A percentile compares a stretch with the other conserved stretches of the same genome.
These are phyloP conservation scores for Jaltomata sinuosa DNA, from an alignment of 257 asterid species.

Conservation along the genomic window DNA sequence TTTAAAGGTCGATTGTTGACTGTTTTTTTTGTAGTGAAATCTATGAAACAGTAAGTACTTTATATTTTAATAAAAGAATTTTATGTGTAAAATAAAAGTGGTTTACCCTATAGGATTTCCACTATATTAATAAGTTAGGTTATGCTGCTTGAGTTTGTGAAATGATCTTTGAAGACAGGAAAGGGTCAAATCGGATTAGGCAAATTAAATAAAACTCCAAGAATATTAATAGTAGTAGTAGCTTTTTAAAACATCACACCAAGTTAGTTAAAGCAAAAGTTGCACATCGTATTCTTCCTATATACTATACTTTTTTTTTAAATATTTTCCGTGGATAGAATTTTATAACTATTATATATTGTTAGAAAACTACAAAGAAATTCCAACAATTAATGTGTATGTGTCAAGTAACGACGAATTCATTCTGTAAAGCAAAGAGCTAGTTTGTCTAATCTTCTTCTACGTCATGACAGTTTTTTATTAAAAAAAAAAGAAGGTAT, in stretches of 20 bases:
- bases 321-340: not conserved
- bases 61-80: not conserved
- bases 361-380: not conserved
- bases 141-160: not conserved
- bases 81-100: not conserved
- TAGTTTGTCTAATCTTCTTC: not conserved
- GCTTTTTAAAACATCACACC: slow-evolving; percentile 5
- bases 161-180: slow-evolving; percentile 30
- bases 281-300: not conserved
- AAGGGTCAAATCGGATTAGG: slow-evolving; percentile 38
- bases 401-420: not conserved
- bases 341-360: not conserved
- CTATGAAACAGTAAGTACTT: not conserved
- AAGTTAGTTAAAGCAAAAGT: slow-evolving; percentile 48
- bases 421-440: not conserved
- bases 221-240: not conserved
- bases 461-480: not conserved
- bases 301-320: not conserved
- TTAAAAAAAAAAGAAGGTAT: not conserved
- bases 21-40: too few relatives aligned
- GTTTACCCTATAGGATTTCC: slow-evolving; percentile 17
- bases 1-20: too few relatives aligned
- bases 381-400: not conserved
- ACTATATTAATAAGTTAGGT: slow-evolving; percentile 11
- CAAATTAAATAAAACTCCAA: slow-evolving; percentile 14